Conservation (phyloP, 345 rosid genomes). For the Sonneratia caseolaris region DNA sequence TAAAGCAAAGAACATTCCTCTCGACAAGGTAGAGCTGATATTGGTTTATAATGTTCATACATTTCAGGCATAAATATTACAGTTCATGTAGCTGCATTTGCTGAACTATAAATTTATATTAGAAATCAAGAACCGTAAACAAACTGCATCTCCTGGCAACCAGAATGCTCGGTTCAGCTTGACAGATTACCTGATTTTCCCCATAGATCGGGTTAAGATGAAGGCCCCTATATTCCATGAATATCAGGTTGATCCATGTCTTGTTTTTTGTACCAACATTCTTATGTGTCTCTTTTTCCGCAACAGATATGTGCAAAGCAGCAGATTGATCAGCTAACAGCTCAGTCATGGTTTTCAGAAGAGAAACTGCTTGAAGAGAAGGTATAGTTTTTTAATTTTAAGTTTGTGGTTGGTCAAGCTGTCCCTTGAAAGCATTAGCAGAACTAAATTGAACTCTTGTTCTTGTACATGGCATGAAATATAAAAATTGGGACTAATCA, state of each 20-base stretch:
- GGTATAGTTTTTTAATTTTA: conserved; percentile 31
- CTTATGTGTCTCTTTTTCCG: conserved; percentile 3
- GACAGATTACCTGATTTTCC: not conserved
- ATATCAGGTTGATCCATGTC: not conserved
- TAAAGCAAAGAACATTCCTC: conserved; percentile 43
- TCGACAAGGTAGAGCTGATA: conserved; percentile 37
- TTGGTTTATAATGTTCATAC: not conserved
- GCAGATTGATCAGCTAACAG: conserved; percentile 67
- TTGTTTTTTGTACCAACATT: not conserved
- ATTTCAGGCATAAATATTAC: not conserved
- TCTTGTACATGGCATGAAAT: not conserved
- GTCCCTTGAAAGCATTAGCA: not conserved
- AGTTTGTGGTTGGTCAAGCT: not conserved
- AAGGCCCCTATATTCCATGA: not conserved
- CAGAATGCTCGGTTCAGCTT: not conserved
- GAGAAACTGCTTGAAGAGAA: conserved; percentile 57
- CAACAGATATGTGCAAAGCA: conserved; percentile 59
- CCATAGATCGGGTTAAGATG: not conserved
- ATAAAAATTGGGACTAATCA: not conserved
- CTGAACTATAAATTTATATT: not conserved
- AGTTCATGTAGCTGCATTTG: not conserved
- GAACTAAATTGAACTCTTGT: not conserved
- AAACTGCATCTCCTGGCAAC: not conserved
- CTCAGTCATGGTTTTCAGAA: conserved; percentile 79
- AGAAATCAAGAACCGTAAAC: not conserved